These are phyloP conservation scores for Coemansia sp. DNA, from an alignment of 192 early-diverging fungal species.

Conservation along the genomic window DNA sequence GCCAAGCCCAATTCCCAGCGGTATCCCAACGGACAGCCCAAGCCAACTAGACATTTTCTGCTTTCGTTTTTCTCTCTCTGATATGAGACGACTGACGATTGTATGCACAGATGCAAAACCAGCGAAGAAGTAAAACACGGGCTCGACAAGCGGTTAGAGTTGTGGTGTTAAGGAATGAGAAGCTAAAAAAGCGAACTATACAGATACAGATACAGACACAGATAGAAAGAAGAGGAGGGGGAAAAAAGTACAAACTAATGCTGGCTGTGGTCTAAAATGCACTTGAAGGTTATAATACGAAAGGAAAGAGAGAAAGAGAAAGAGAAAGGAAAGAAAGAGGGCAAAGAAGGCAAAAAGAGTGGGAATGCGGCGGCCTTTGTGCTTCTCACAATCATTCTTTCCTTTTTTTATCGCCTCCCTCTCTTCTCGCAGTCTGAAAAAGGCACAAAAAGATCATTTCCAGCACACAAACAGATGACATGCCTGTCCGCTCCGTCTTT, in stretches of 20 bases:
- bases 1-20: constrained; percentile 32
- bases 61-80: background rate
- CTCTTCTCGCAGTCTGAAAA: background rate
- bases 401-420: background rate
- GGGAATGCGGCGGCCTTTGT: constrained; percentile 2
- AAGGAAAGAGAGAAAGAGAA: constrained; percentile 9
- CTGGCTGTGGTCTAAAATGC: constrained; percentile 5
- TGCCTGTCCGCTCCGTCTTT: background rate
- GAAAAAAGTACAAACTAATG: constrained; percentile 5
- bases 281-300: background rate
- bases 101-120: background rate
- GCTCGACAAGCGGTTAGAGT: too few species aligned
- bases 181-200: background rate
- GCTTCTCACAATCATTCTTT: background rate
- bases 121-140: background rate
- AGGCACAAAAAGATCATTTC: background rate
- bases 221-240: background rate
- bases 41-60: constrained; percentile 48
- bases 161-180: background rate
- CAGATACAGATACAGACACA: background rate
- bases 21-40: constrained; percentile 31
- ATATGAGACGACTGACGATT: background rate
- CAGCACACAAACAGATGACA: background rate
- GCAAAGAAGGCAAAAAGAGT: constrained; percentile 9
- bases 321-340: constrained; percentile 6